Evolutionary conservation across 2,329 filamentous ascomycete species (phyloP), one percentile per base, ranked within the genome.

Genomic region (Botrytis galanthina): DNA sequence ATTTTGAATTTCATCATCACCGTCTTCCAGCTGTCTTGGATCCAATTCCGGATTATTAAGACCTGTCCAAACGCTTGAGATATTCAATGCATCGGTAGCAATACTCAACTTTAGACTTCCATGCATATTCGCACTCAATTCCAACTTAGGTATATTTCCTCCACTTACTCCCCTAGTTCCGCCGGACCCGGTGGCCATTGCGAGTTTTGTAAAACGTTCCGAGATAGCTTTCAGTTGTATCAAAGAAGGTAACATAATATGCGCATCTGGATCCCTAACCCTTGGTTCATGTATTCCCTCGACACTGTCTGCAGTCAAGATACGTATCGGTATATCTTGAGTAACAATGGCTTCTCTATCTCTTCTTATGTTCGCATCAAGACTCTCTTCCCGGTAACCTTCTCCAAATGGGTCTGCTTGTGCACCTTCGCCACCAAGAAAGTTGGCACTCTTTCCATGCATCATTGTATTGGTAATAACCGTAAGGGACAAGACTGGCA

Each of bases 321-420:
- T 94, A 29, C 95, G 91, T 61, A 98, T 92, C n/a, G 96, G 96
- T 57, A 99, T 92, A 82, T 98, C 94, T 81, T 99, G 96, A 0
- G 94, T 97, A 79, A 99, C 92, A 78, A 97, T 88, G 75, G 96
- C 97, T 82, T 98, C 95, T 78, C 94, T 91, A 79, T 95, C 93
- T 73, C 92, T 87, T 61, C 85, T 84, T 37, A 89, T 86, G 77
- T 81, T 88, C 77, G 85, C 89, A 81, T 87, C 89, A 37, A 90
- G 83, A 42, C 78, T 79, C 76, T 84, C 81, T 71, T 88, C 83
- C 74, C 84, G 81, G 77, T 86, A 87, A 44, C 84, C 82, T 69
- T 85, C 83, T 12, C 86, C 86, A 67, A 83, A 83, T 68, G 84
- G 82, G 76, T 86, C 84, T 35, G 83, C 81, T 63, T 84, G 72